Percentiles rank a stretch among this genome's conserved stretches.
phyloP scores from a whole-genome alignment of 805 yeast species.

The Wickerhamiella sergipiensis region DNA sequence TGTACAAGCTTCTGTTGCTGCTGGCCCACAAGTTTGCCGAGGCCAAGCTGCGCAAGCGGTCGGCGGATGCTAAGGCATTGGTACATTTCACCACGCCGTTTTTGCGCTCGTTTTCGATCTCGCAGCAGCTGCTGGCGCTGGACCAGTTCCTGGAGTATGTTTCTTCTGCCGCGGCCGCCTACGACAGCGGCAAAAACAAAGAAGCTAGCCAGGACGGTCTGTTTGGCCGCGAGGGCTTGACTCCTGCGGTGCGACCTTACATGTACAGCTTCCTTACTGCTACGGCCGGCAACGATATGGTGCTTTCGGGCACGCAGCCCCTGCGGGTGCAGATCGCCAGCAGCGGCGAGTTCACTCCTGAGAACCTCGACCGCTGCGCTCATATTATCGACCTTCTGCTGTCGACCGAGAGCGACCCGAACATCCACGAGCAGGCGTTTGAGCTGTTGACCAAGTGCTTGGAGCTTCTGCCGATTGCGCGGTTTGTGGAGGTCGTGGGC shows the following conservation, averaged over 20 bases:
- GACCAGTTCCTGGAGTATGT: slow-evolving; percentile 15
- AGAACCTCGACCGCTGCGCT: slow-evolving; percentile 14
- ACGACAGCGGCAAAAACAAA: slow-evolving; percentile 22
- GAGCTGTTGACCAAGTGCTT: slow-evolving; percentile 48
- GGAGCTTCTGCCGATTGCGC: slow-evolving; percentile 59
- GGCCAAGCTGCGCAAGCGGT: slow-evolving; percentile 30
- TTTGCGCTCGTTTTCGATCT: slow-evolving; percentile 50
- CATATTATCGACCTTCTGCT: slow-evolving; percentile 18
- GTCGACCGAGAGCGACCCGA: slow-evolving; percentile 17
- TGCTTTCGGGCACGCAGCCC: slow-evolving; percentile 30
- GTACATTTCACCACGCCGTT: slow-evolving; percentile 63
- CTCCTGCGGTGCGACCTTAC: slow-evolving; percentile 22
- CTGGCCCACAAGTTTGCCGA: slow-evolving; percentile 67
- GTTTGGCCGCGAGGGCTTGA: slow-evolving; percentile 34
- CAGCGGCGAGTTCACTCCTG: background rate
- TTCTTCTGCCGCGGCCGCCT: background rate
- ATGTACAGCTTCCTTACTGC: slow-evolving; percentile 45
- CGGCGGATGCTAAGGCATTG: slow-evolving; percentile 51
- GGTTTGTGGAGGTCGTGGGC: slow-evolving; percentile 52
- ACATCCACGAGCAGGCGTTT: slow-evolving; percentile 33
- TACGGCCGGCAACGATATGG: slow-evolving; percentile 29
- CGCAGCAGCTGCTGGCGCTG: slow-evolving; percentile 35
- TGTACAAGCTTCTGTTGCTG: slow-evolving; percentile 61
- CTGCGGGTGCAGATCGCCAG: slow-evolving; percentile 38
- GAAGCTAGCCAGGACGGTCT: slow-evolving; percentile 27